Conservation (phyloP, 768 basidiomycete species). For the Sporobolomyces phaffii region DNA sequence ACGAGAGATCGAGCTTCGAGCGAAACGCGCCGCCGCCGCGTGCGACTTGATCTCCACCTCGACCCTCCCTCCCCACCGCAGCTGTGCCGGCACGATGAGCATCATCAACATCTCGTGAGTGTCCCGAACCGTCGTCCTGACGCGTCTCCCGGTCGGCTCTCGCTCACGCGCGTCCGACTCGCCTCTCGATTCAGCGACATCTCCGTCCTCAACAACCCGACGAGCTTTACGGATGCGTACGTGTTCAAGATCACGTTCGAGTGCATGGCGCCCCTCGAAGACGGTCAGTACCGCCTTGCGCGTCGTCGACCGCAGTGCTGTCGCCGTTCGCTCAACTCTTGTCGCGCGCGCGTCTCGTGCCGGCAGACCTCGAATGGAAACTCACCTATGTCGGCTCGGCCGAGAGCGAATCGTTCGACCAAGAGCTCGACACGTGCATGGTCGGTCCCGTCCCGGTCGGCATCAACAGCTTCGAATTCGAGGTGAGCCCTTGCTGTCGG, state of each 20-base stretch:
- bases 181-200: constrained; percentile 30
- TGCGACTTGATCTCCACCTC: background rate
- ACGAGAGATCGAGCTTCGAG: background rate
- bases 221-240: constrained; percentile 78
- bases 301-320: background rate
- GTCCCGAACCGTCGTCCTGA: background rate
- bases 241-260: constrained; percentile 94
- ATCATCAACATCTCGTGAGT: constrained; percentile 38
- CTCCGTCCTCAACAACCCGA: constrained; percentile 43
- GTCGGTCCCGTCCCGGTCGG: constrained; percentile 97
- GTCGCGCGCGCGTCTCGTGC: background rate
- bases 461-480: constrained; percentile 94
- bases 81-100: constrained; percentile 14
- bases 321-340: too few species aligned
- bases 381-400: constrained; percentile 95
- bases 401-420: constrained; percentile 82
- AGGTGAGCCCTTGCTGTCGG: constrained; percentile 43
- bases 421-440: constrained; percentile 94
- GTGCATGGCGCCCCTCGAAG: constrained; percentile 81
- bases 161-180: background rate
- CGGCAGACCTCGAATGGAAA: constrained; percentile 84
- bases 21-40: background rate
- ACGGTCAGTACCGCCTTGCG: constrained; percentile 55
- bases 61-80: background rate
- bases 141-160: background rate